These are phyloP conservation scores for Gossypium stocksii DNA, from an alignment of 345 rosid genomes.

Conservation along the genomic window DNA sequence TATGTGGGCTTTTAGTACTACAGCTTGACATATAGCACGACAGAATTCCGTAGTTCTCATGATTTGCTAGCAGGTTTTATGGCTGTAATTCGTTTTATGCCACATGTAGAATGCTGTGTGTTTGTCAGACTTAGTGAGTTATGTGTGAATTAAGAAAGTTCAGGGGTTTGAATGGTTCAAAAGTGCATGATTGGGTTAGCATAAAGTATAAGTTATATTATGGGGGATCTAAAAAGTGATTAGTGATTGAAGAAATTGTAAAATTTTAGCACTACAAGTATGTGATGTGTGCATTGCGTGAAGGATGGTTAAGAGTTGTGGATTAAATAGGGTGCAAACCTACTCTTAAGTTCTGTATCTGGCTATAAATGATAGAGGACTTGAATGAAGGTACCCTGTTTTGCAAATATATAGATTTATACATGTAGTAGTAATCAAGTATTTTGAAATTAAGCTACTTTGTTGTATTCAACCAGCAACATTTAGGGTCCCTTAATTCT, in stretches of 20 bases:
- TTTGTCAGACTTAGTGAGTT: background rate
- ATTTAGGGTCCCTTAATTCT: background rate
- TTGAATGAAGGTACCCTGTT: background rate
- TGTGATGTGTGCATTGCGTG: background rate
- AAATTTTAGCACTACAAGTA: background rate
- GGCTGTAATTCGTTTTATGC: background rate
- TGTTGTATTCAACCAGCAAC: background rate
- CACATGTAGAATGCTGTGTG: background rate
- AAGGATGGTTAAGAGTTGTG: background rate
- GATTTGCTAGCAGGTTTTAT: slow-evolving; percentile 1
- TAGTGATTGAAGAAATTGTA: background rate
- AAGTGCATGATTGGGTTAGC: no score
- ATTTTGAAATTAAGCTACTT: background rate
- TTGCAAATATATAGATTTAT: background rate
- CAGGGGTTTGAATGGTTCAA: no score
- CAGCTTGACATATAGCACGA: background rate
- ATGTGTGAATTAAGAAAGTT: no score
- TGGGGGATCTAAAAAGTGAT: background rate
- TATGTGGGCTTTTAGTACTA: background rate
- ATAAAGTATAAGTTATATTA: background rate
- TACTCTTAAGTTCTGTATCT: background rate
- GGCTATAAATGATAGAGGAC: background rate
- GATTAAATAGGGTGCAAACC: background rate
- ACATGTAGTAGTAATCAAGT: background rate
- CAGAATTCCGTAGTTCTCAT: background rate